Base-by-base conservation (phyloP, 257 asterid species). In the Perilla frutescens region DNA sequence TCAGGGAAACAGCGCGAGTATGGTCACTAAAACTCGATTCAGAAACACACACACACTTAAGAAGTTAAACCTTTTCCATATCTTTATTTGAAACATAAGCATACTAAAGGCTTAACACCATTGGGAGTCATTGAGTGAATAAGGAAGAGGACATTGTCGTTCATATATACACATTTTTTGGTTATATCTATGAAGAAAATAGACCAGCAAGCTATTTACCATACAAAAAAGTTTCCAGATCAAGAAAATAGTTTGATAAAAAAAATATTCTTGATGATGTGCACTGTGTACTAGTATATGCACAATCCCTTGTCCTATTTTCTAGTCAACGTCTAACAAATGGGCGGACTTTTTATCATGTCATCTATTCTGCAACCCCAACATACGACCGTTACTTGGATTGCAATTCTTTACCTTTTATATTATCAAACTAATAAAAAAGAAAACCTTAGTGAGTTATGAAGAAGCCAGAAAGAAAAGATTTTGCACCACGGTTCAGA, bases 361-460 rank as follows among this genome's bases (percentile, higher is more conserved):
- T 12, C 34, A 44, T 44, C 26, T 20, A 49, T 43, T 9, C 44
- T 47, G 58, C 61, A 53, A 26, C n/a, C 44, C 13, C 8, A 45
- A 45, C 3, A 13, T 6, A 65, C 31, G 41, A 12, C 10, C 44
- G 12, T 47, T 47, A 3, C 2, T 0, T 47, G 2, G 0, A 13
- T 11, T 8, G 51, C 51, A 15, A 26, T 1, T 47, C 44, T 31
- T 20, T 20, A 20, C 4, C 4, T 36, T 11, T 39, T 8, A 29
- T 14, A 39, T 8, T n/a, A 71, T 62, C 37, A 47, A 58, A 43
- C 57, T 57, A 44, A 58, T 31, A 57, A 44, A 58, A 43, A 13
- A n/a, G 37, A 44, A 8, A 67, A 4, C 39, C 37, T 8, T 32
- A 58, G 8, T 34, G 14, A 53, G n/a, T 11, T 26, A 60, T 47